Base-by-base conservation (phyloP, 495 filamentous ascomycete species). In the Chlorociboria aeruginascens region DNA sequence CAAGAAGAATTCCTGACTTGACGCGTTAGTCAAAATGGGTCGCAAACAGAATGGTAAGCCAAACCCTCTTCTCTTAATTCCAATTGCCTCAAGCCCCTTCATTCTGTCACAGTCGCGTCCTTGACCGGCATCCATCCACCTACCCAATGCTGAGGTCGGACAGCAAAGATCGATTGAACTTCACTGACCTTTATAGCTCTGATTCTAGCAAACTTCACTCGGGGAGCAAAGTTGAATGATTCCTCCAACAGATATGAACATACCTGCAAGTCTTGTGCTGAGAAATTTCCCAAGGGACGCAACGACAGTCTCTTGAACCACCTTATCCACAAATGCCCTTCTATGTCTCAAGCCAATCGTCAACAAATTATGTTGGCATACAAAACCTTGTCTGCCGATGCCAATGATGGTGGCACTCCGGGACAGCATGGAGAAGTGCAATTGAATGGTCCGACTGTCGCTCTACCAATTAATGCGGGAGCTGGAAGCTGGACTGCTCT, bases 171-270 rank as follows among this genome's bases (percentile, higher is more conserved):
- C 32, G 39, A 17, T 13, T 45, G 35, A 43, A 38, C 43, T 36
- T 4, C n/a, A 8, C 52, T 28, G 38, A 10, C 16, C 7, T 41
- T 9, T 14, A 45, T 20, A 58, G 55, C 55, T 3, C 36, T 94
- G 47, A 86, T 94, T 58, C 68, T 84, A 55, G 79, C 86, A 69
- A 86, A 82, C 68, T 94, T 92, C 64, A 80, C 81, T 59, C 77
- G 87, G 46, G 87, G 87, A 8, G 72, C 74, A 11, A 92, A 90
- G 64, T 69, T 90, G 55, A 79, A 82, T 55, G 86, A 92, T 60
- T 78, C 82, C 48, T 86, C 81, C 68, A 94, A 94, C 62, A 77
- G 87, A 38, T 94, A 94, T 57, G 79, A 84, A 55, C 83, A 90
- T 61, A 87, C 82, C 3, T 94, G 86, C 74, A 87, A 86, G 67